Percentiles rank a stretch among this genome's conserved stretches.
Evolutionary conservation across 192 early-diverging fungal genomes (phyloP).

Genomic region (Phycomyces nitens): DNA sequence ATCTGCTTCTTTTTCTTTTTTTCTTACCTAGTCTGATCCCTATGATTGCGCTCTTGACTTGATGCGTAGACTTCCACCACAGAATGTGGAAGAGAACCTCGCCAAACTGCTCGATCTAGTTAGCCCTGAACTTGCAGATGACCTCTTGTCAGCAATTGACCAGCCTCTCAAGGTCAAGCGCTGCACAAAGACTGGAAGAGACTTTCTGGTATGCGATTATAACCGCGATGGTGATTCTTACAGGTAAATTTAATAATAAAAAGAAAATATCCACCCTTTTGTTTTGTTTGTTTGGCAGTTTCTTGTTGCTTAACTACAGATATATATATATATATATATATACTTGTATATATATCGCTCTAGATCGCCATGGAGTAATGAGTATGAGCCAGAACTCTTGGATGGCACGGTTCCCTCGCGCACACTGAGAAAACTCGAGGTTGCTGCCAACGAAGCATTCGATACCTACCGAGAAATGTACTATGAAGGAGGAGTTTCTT

Average conservation of each 20-base stretch:
- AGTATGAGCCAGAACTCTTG: slow-evolving; percentile 81
- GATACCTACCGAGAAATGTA: slow-evolving; percentile 94
- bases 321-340: not conserved
- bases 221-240: slow-evolving; percentile 96
- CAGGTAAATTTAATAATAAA: slow-evolving; percentile 53
- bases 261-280: not conserved
- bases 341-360: slow-evolving; percentile 6
- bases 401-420: slow-evolving; percentile 79
- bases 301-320: too few relatives aligned
- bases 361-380: slow-evolving; percentile 96
- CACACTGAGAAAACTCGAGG: slow-evolving; percentile 83
- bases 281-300: too few relatives aligned
- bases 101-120: slow-evolving; percentile 75
- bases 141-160: slow-evolving; percentile 87
- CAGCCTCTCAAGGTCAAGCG: slow-evolving; percentile 81
- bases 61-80: slow-evolving; percentile 94
- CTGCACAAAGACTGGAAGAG: slow-evolving; percentile 68
- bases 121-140: slow-evolving; percentile 80
- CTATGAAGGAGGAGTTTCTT: slow-evolving; percentile 93
- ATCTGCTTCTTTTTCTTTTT: not conserved
- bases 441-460: slow-evolving; percentile 93
- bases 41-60: slow-evolving; percentile 92
- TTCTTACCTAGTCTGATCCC: slow-evolving; percentile 21
- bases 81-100: slow-evolving; percentile 85
- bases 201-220: slow-evolving; percentile 92